These are phyloP conservation scores for Penicillium roqueforti DNA, from an alignment of 495 filamentous ascomycete species.

Conservation along the genomic window DNA sequence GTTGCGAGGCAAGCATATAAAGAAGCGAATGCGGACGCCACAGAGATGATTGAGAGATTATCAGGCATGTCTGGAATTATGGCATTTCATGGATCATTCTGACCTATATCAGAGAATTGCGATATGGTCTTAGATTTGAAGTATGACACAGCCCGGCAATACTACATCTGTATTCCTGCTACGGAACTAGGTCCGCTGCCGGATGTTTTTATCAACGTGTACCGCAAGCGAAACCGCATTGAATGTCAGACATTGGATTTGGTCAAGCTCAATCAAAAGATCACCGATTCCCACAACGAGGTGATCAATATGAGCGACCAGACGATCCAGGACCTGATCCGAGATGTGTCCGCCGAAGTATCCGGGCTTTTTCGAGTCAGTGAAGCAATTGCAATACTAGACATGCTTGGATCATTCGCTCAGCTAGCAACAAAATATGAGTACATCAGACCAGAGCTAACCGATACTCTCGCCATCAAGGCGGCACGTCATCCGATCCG, in stretches of 20 bases:
- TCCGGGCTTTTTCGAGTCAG: constrained; percentile 70
- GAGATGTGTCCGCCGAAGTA: constrained; percentile 61
- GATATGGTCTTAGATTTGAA: constrained; percentile 61
- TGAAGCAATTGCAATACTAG: constrained; percentile 83
- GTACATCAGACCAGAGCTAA: constrained; percentile 76
- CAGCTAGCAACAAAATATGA: constrained; percentile 71
- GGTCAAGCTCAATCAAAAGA: constrained; percentile 70
- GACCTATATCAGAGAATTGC: constrained; percentile 48
- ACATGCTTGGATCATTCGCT: constrained; percentile 84
- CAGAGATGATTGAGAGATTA: constrained; percentile 63
- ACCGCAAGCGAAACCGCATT: constrained; percentile 64
- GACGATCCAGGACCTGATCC: constrained; percentile 65
- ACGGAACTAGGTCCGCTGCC: constrained; percentile 62
- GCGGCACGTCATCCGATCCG: constrained; percentile 78
- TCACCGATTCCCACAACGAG: constrained; percentile 74
- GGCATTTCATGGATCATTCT: constrained; percentile 11
- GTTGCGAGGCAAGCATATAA: constrained; percentile 84
- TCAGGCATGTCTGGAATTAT: constrained; percentile 39
- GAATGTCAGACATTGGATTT: constrained; percentile 85
- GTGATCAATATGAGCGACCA: constrained; percentile 69
- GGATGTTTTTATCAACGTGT: constrained; percentile 72
- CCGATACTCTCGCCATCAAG: constrained; percentile 72
- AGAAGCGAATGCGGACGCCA: constrained; percentile 72
- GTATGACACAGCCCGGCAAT: constrained; percentile 73
- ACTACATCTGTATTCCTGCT: constrained; percentile 68